phyloP scores from a whole-genome alignment of 164 flowering plant genomes.

The Protea cynaroides region DNA sequence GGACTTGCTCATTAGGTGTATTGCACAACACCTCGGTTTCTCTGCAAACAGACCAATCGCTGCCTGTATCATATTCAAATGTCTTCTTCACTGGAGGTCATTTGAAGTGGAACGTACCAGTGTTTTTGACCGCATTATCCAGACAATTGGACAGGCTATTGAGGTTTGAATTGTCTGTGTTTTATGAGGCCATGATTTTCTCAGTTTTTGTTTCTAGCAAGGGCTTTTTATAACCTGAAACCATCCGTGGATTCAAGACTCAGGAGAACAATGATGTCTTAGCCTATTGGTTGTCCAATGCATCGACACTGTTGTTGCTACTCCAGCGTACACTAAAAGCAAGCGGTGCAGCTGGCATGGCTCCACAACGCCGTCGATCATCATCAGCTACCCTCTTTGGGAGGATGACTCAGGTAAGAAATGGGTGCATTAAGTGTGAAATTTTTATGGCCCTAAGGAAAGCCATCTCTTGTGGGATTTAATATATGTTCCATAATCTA shows the following conservation, averaged over 20 bases:
- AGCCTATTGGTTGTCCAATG: slow-evolving; percentile 96
- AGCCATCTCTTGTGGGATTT: not conserved
- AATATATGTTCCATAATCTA: not conserved
- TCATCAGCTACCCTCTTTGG: slow-evolving; percentile 87
- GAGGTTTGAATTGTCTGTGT: slow-evolving; percentile 51
- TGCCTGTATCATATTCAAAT: slow-evolving; percentile 94
- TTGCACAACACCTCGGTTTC: slow-evolving; percentile 84
- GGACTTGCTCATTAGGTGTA: slow-evolving; percentile 71
- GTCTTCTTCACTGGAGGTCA: slow-evolving; percentile 97
- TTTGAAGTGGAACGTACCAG: slow-evolving; percentile 98
- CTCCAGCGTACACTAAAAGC: slow-evolving; percentile 96
- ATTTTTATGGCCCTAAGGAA: slow-evolving; percentile 2
- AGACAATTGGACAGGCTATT: slow-evolving; percentile 89
- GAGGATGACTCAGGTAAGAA: slow-evolving; percentile 84
- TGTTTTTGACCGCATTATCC: slow-evolving; percentile 92
- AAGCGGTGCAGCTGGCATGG: slow-evolving; percentile 91
- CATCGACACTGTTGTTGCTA: slow-evolving; percentile 82
- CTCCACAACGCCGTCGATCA: slow-evolving; percentile 89
- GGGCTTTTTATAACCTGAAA: slow-evolving; percentile 7
- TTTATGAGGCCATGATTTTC: not conserved
- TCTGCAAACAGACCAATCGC: slow-evolving; percentile 83
- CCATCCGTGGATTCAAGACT: slow-evolving; percentile 38
- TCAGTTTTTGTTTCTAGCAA: slow-evolving; percentile 1
- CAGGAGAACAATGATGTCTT: slow-evolving; percentile 83
- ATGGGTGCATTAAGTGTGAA: not conserved